Percentiles rank a stretch among this genome's conserved stretches.
Conservation (phyloP, 441 rosid species). For the Arabidopsis lyrata region DNA sequence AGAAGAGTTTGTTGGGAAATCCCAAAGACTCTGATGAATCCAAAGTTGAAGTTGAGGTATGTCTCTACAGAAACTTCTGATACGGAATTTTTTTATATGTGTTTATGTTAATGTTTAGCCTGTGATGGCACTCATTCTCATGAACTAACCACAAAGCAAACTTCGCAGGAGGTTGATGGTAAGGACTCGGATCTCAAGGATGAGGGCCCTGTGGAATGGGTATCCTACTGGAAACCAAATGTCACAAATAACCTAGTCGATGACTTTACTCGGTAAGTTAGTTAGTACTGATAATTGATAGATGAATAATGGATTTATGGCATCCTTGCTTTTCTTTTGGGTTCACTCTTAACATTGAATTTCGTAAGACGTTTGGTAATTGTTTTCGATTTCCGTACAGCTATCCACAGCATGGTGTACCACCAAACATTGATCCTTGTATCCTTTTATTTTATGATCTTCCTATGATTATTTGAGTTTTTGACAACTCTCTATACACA, state of each 20-base stretch:
- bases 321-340: no score
- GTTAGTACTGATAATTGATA: not conserved
- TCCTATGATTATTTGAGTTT: not conserved
- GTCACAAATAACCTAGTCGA: slow-evolving; percentile 89
- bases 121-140: slow-evolving; percentile 18
- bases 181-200: slow-evolving; percentile 58
- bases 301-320: slow-evolving; percentile 8
- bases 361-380: slow-evolving; percentile 33
- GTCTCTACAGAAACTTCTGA: not conserved
- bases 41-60: slow-evolving; percentile 55
- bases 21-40: slow-evolving; percentile 56
- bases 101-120: not conserved
- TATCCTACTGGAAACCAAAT: slow-evolving; percentile 94
- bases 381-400: slow-evolving; percentile 50
- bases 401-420: slow-evolving; percentile 72
- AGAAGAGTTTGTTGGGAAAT: slow-evolving; percentile 72
- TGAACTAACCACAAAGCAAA: slow-evolving; percentile 30
- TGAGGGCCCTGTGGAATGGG: slow-evolving; percentile 82
- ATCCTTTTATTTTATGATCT: slow-evolving; percentile 58
- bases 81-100: not conserved
- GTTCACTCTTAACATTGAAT: not conserved
- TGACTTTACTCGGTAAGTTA: slow-evolving; percentile 78
- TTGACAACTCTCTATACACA: slow-evolving; percentile 14
- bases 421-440: slow-evolving; percentile 94
- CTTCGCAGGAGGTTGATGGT: slow-evolving; percentile 59